These are phyloP conservation scores for Mycena latifolia DNA, from an alignment of 768 basidiomycete genomes.

Conservation along the genomic window DNA sequence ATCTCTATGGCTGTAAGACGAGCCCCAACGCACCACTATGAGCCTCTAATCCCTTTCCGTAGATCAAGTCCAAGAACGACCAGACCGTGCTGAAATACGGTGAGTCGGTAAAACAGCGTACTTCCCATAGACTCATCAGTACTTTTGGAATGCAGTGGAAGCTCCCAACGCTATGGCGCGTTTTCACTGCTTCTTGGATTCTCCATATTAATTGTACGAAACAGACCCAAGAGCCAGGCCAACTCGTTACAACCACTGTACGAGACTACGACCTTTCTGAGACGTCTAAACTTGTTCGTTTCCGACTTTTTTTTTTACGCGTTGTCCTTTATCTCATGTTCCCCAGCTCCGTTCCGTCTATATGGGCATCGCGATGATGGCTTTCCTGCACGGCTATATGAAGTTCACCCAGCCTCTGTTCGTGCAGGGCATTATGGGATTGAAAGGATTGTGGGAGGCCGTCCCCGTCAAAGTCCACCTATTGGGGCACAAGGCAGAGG, in stretches of 20 bases:
- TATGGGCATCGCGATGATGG: constrained; percentile 89
- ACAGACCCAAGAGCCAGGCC: constrained; percentile 73
- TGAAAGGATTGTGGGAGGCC: constrained; percentile 91
- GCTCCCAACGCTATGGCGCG: constrained; percentile 80
- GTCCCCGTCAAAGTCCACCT: constrained; percentile 88
- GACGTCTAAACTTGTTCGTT: constrained; percentile 79
- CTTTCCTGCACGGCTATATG: constrained; percentile 93
- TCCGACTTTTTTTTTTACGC: background rate
- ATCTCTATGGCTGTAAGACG: constrained; percentile 75
- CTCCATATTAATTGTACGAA: constrained; percentile 16
- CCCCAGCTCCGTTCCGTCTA: constrained; percentile 74
- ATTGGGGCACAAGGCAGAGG: constrained; percentile 82
- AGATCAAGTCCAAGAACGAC: constrained; percentile 98
- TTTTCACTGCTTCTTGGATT: constrained; percentile 18
- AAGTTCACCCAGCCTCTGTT: constrained; percentile 97
- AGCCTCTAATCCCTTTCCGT: constrained; percentile 12
- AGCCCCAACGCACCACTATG: background rate
- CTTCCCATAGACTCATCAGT: constrained; percentile 23
- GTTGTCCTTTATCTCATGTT: background rate
- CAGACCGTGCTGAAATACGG: constrained; percentile 96
- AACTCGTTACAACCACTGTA: constrained; percentile 91
- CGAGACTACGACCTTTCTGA: constrained; percentile 95
- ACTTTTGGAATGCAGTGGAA: constrained; percentile 66
- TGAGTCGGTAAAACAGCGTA: constrained; percentile 44
- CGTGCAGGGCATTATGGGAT: constrained; percentile 94